Evolutionary conservation across 164 flowering plant species (phyloP).

Genomic region (Amborella trichopoda): DNA sequence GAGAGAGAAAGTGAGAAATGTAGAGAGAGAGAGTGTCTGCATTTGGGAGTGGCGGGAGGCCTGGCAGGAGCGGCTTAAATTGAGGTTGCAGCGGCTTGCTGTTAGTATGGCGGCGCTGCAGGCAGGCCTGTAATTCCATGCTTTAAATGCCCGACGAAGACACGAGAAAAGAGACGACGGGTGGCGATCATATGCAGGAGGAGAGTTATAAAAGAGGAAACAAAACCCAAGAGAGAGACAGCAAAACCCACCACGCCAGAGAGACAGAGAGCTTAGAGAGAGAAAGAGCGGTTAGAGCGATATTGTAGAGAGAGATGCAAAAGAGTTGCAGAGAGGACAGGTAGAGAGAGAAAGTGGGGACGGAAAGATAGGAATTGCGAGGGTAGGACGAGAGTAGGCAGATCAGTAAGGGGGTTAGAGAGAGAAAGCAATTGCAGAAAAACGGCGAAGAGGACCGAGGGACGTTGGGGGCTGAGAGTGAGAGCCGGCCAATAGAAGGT

Average conservation of each 20-base stretch:
- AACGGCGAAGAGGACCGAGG: too few relatives aligned
- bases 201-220: too few relatives aligned
- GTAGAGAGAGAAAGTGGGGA: too few relatives aligned
- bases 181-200: too few relatives aligned
- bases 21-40: constrained; percentile 1
- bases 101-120: constrained; percentile 74
- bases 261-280: neutral
- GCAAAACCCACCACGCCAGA: neutral
- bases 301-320: too few relatives aligned
- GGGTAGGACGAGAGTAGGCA: too few relatives aligned
- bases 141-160: constrained; percentile 25
- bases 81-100: constrained; percentile 26
- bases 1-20: constrained; percentile 4
- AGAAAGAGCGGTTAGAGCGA: neutral
- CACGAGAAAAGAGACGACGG: too few relatives aligned
- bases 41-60: constrained; percentile 1
- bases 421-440: too few relatives aligned
- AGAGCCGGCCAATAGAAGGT: neutral
- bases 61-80: constrained; percentile 17
- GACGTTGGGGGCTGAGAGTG: too few relatives aligned
- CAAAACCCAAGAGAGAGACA: neutral
- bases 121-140: constrained; percentile 42
- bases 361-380: too few relatives aligned
- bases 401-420: too few relatives aligned
- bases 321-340: too few relatives aligned